Conservation (phyloP, 768 basidiomycete genomes). For the Jaapia argillacea region DNA sequence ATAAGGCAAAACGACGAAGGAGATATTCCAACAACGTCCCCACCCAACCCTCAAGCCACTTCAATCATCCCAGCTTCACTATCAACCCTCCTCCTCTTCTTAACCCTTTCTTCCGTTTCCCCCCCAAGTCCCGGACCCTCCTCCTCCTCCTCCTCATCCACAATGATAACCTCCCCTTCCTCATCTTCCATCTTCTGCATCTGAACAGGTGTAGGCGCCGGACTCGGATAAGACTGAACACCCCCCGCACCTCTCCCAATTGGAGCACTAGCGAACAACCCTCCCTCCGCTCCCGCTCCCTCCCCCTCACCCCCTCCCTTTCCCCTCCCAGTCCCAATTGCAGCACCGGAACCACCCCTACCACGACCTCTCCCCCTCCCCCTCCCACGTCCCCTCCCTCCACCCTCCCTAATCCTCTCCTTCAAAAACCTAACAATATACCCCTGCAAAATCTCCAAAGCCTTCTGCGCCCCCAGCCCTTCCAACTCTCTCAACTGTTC, state of each 20-base stretch:
- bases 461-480: slow-evolving; percentile 72
- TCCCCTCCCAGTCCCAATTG: neutral
- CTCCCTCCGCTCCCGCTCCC: neutral
- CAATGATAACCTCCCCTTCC: neutral
- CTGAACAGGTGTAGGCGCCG: neutral
- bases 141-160: neutral
- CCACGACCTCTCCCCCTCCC: slow-evolving; percentile 13
- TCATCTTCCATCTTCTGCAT: neutral
- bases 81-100: slow-evolving; percentile 1
- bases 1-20: no score
- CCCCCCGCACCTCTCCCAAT: neutral
- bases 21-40: no score
- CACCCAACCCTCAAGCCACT: no score
- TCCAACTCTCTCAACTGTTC: slow-evolving; percentile 71
- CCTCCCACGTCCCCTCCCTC: slow-evolving; percentile 12
- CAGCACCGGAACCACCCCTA: slow-evolving; percentile 5
- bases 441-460: slow-evolving; percentile 70
- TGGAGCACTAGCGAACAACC: neutral
- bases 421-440: slow-evolving; percentile 83
- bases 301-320: neutral
- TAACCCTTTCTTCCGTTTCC: slow-evolving; percentile 1
- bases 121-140: neutral
- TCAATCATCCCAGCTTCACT: neutral
- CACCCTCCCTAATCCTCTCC: slow-evolving; percentile 43
- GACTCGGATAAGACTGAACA: no score